Percentiles rank a stretch among this genome's conserved stretches.
phyloP scores from a whole-genome alignment of 345 rosid genomes.

The Trapa bicornis region DNA sequence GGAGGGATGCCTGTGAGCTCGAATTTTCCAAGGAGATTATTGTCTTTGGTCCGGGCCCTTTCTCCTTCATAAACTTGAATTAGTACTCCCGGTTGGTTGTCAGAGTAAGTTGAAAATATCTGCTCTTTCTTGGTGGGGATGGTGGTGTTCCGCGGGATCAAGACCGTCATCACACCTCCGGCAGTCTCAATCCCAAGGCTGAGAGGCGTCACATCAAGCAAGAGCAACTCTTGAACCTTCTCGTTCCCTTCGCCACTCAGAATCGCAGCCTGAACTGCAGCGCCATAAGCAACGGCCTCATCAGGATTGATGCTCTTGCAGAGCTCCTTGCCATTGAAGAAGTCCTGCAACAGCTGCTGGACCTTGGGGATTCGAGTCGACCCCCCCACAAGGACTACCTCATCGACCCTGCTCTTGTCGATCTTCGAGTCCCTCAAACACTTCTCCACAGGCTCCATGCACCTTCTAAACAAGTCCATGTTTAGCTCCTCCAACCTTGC shows the following conservation, averaged over 20 bases:
- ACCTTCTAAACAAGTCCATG: conserved; percentile 24
- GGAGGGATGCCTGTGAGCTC: too few species aligned
- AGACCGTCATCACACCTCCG: not conserved
- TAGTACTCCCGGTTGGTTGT: not conserved
- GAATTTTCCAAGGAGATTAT: too few species aligned
- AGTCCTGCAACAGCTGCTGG: not conserved
- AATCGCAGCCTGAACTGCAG: not conserved
- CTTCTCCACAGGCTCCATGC: conserved; percentile 27
- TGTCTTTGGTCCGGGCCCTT: not conserved
- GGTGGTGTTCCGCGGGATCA: not conserved
- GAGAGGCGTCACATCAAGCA: not conserved
- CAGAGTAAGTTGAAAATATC: not conserved
- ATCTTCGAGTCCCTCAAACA: conserved; percentile 21
- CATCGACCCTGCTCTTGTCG: conserved; percentile 10
- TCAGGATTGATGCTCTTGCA: not conserved
- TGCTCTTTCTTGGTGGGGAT: not conserved
- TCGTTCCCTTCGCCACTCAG: not conserved
- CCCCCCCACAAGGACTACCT: too few species aligned
- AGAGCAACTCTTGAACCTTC: not conserved
- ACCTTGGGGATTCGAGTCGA: not conserved
- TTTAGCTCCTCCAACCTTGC: conserved; percentile 24
- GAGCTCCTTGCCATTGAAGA: not conserved
- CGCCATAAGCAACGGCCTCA: not conserved
- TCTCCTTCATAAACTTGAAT: not conserved
- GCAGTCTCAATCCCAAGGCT: not conserved